Base-by-base conservation (phyloP, 1,284 basidiomycete genomes). In the Trichosporon faecale region DNA sequence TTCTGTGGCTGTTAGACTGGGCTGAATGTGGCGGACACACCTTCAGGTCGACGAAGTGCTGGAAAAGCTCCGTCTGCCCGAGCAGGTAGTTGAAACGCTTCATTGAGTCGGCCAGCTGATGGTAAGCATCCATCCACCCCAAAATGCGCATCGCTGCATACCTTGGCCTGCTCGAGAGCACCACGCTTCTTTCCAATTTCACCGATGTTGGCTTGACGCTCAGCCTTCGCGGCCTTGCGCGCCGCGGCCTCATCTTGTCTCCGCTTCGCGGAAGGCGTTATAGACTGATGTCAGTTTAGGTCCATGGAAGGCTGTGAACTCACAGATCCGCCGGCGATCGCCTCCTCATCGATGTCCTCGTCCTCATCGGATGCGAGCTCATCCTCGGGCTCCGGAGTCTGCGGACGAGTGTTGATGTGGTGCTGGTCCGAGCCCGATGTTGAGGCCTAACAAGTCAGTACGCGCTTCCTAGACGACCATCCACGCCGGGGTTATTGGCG, bases 41-140 rank as follows among this genome's bases (percentile, higher is more conserved):
- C 87, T 96, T 95, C 84, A 96, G 91, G 79, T 96, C 93, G 8
- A 96, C 92, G 77, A 98, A 98, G 81, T 97, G 95, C 77, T 93
- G 92, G 86, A 98, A 98, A 18, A 97, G 86, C 76, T 98, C 95
- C 0, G 94, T 98, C 83, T 98, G 94, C 7, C 95, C 95, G 0
- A 98, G 88, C 18, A 98, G 88, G 82, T 96, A 97, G 8, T 92
- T 93, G 82, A 97, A 98, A 14, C 94, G 90, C 83, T 97, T 98
- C 76, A 97, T 91, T 35, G 94, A 93, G 79, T 97, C 95, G n/a
- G 92, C 85, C 37, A 94, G 88, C 93, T 96, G 74, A n/a, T 5
- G 1, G 55, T 70, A 46, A 68, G 69, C 46, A n/a, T 18, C 23
- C 46, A 40, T 16, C 18, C 65, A 33, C 49, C 2, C 6, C 25